Evolutionary conservation across 352 stramenopile species (phyloP).

Genomic region (Elongisporangium prolatum): DNA sequence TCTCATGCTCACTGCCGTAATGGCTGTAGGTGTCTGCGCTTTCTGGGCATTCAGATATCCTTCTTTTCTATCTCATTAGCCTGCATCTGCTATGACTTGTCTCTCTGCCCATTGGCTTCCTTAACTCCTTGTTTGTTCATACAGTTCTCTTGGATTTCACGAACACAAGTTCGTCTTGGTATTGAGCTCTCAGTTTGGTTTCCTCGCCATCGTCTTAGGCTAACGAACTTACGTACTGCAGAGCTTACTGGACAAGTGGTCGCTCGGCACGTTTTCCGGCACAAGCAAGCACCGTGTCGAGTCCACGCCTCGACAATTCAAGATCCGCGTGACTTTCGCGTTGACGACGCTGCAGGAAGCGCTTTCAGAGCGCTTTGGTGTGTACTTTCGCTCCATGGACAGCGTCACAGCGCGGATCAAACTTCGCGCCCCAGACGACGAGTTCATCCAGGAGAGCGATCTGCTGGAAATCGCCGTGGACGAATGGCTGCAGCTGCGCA

Average conservation of each 20-base stretch:
- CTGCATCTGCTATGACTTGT: slow-evolving; percentile 4
- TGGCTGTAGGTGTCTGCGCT: slow-evolving; percentile 42
- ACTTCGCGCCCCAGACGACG: slow-evolving; percentile 31
- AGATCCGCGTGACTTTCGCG: slow-evolving; percentile 47
- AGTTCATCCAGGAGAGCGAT: slow-evolving; percentile 62
- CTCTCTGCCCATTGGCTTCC: slow-evolving; percentile 13
- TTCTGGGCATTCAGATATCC: slow-evolving; percentile 65
- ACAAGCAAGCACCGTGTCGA: slow-evolving; percentile 50
- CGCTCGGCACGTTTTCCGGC: slow-evolving; percentile 45
- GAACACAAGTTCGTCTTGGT: slow-evolving; percentile 78
- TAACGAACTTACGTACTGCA: too few relatives aligned
- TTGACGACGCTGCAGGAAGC: slow-evolving; percentile 49
- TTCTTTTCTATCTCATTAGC: slow-evolving; percentile 4
- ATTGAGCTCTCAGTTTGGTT: background rate
- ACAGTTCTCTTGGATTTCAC: slow-evolving; percentile 50
- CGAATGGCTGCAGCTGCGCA: slow-evolving; percentile 45
- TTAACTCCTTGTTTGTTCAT: slow-evolving; percentile 6
- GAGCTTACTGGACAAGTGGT: slow-evolving; percentile 60
- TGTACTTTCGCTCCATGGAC: slow-evolving; percentile 56
- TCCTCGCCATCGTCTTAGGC: background rate
- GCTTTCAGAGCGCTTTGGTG: slow-evolving; percentile 52
- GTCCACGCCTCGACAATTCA: slow-evolving; percentile 49
- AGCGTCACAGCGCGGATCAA: slow-evolving; percentile 35
- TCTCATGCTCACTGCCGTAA: slow-evolving; percentile 2
- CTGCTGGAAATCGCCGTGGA: slow-evolving; percentile 54